phyloP scores from a whole-genome alignment of 495 filamentous ascomycete genomes.

The Aspergillus ellipticus region DNA sequence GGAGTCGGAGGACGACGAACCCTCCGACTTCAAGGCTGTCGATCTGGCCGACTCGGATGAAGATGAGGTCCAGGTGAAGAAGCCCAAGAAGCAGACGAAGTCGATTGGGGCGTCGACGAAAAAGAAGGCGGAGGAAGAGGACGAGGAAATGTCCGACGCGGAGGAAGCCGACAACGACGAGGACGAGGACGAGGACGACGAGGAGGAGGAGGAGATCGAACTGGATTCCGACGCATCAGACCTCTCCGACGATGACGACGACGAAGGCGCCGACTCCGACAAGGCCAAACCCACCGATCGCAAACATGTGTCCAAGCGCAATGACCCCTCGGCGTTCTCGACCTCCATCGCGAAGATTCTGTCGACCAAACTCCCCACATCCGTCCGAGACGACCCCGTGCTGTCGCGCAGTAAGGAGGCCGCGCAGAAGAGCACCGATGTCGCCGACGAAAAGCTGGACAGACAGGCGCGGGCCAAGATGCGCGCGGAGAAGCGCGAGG shows the following conservation, averaged over 20 bases:
- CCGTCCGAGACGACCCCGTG: constrained; percentile 80
- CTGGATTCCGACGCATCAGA: constrained; percentile 19
- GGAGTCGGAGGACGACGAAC: constrained; percentile 46
- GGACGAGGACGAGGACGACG: constrained; percentile 34
- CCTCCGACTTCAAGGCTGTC: constrained; percentile 54
- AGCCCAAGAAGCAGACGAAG: constrained; percentile 23
- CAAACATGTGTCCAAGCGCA: constrained; percentile 58
- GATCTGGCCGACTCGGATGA: constrained; percentile 67
- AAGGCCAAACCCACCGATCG: constrained; percentile 18
- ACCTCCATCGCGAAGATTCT: constrained; percentile 90
- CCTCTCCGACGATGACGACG: constrained; percentile 17
- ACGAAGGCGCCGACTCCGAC: constrained; percentile 27
- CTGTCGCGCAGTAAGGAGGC: constrained; percentile 74
- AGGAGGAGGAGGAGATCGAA: constrained; percentile 32
- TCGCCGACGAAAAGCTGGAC: constrained; percentile 73
- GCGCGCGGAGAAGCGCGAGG: constrained; percentile 74
- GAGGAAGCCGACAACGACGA: constrained; percentile 16
- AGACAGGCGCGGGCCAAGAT: constrained; percentile 72
- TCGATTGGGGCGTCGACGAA: constrained; percentile 8
- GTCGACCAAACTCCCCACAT: constrained; percentile 73
- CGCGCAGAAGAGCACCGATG: constrained; percentile 57
- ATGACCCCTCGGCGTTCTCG: constrained; percentile 86
- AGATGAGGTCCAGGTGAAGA: constrained; percentile 35
- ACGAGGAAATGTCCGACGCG: constrained; percentile 21
- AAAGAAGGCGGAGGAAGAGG: constrained; percentile 4